Evolutionary conservation across 768 basidiomycete species (phyloP).

Genomic region (Austroboletus festivus): DNA sequence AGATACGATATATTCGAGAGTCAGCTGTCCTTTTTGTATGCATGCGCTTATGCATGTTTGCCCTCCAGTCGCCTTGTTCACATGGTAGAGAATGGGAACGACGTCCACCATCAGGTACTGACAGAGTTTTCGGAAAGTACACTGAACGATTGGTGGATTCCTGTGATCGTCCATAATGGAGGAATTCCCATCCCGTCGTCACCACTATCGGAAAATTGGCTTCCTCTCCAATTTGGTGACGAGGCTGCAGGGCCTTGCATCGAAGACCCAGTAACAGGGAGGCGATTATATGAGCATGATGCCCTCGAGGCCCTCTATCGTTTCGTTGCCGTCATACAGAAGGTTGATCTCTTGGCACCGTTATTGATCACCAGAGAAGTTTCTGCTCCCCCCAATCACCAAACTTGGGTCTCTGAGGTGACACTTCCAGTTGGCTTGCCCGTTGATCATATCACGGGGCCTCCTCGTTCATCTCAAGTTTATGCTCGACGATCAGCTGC

Average conservation of each 20-base stretch:
- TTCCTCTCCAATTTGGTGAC: conserved; percentile 48
- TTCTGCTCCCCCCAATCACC: conserved; percentile 15
- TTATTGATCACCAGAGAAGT: conserved; percentile 25
- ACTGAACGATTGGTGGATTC: conserved; percentile 49
- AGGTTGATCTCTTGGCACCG: conserved; percentile 7
- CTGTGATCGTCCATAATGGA: conserved; percentile 37
- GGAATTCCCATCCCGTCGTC: conserved; percentile 42
- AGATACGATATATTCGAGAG: conserved; percentile 52
- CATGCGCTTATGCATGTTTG: conserved; percentile 46
- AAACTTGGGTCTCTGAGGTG: conserved; percentile 46
- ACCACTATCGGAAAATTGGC: conserved; percentile 37
- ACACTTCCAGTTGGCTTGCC: conserved; percentile 43
- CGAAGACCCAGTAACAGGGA: conserved; percentile 60
- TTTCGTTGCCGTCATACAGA: conserved; percentile 34
- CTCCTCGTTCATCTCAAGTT: conserved; percentile 41
- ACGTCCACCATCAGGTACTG: conserved; percentile 52
- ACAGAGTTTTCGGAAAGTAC: conserved; percentile 39
- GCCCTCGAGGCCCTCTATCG: conserved; percentile 57
- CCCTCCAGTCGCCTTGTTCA: conserved; percentile 54
- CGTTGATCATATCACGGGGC: conserved; percentile 42
- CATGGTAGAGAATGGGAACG: conserved; percentile 59
- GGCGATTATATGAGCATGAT: conserved; percentile 55
- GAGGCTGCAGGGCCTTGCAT: conserved; percentile 39
- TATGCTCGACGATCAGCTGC: conserved; percentile 61
- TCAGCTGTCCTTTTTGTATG: conserved; percentile 56